Conservation (phyloP, 495 filamentous ascomycete genomes). For the Podospora anserina region DNA sequence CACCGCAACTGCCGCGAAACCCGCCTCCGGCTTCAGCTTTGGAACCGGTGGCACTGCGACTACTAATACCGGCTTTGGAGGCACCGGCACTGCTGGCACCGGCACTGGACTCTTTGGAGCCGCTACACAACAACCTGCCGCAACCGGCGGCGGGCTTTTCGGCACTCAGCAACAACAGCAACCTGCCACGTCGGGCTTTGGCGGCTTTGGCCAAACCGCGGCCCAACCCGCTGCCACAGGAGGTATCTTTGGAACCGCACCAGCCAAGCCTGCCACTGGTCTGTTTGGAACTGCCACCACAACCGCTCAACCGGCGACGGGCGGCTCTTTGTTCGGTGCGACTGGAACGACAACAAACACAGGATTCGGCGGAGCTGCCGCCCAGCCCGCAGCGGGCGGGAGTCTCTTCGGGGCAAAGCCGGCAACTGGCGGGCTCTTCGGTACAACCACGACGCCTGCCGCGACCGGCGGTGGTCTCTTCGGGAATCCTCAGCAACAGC, state of each 20-base stretch:
- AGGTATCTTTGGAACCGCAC: constrained; percentile 43
- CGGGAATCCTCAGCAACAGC: constrained; percentile 53
- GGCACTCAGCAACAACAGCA: constrained; percentile 24
- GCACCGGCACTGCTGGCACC: constrained; percentile 25
- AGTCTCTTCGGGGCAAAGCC: constrained; percentile 43
- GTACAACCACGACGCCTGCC: constrained; percentile 34
- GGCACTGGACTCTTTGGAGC: constrained; percentile 53
- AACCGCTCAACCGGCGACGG: constrained; percentile 36
- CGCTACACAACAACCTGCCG: constrained; percentile 22
- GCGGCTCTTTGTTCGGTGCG: constrained; percentile 54
- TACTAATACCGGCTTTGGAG: constrained; percentile 25
- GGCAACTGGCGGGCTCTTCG: constrained; percentile 57
- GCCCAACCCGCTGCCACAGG: constrained; percentile 31
- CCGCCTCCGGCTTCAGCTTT: constrained; percentile 30
- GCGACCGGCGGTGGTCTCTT: constrained; percentile 52
- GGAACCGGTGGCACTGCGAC: constrained; percentile 15
- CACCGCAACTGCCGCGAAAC: constrained; percentile 32
- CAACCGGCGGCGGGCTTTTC: constrained; percentile 19
- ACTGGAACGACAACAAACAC: constrained; percentile 19
- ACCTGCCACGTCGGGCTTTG: constrained; percentile 48
- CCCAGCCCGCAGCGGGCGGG: constrained; percentile 30
- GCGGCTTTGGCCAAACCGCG: constrained; percentile 49
- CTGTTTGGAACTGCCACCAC: constrained; percentile 52
- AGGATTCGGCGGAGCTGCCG: constrained; percentile 47
- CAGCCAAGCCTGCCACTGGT: constrained; percentile 38